These are phyloP conservation scores for Colletotrichum magnum DNA, from an alignment of 2,329 filamentous ascomycete species.

Conservation along the genomic window DNA sequence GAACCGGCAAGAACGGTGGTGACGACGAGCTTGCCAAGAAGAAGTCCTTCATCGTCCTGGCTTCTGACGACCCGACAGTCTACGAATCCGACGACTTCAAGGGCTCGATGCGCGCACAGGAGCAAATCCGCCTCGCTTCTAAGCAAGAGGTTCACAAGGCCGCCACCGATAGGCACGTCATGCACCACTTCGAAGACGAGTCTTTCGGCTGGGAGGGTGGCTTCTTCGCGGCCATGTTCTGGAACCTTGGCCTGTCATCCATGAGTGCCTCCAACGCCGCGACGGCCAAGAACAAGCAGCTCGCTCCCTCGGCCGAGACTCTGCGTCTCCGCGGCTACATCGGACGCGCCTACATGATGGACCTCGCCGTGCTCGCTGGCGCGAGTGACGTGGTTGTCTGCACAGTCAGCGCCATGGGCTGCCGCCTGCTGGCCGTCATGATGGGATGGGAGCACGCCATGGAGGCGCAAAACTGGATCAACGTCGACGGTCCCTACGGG, in stretches of 20 bases:
- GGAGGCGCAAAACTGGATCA: constrained; percentile 75
- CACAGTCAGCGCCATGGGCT: constrained; percentile 80
- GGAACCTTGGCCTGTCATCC: constrained; percentile 75
- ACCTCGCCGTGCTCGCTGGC: constrained; percentile 80
- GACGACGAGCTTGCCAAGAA: constrained; percentile 54
- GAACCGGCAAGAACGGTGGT: constrained; percentile 50
- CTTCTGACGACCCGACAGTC: constrained; percentile 86
- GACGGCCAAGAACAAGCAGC: constrained; percentile 50
- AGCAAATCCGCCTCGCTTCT: constrained; percentile 81
- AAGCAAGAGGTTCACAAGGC: constrained; percentile 64
- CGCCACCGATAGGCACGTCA: constrained; percentile 61
- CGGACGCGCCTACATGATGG: constrained; percentile 85
- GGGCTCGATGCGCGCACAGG: constrained; percentile 74
- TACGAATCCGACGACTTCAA: constrained; percentile 76
- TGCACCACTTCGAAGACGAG: constrained; percentile 80
- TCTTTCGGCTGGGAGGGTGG: constrained; percentile 90
- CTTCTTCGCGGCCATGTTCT: constrained; percentile 87
- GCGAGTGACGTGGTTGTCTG: constrained; percentile 82
- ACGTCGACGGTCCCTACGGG: constrained; percentile 80
- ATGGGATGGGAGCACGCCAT: constrained; percentile 85
- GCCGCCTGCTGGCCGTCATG: constrained; percentile 85
- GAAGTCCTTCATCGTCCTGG: constrained; percentile 72
- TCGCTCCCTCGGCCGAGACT: constrained; percentile 65
- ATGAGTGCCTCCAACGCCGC: constrained; percentile 53
- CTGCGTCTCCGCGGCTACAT: constrained; percentile 80